These are phyloP conservation scores for Sapria himalayana DNA, from an alignment of 345 rosid genomes.

Conservation along the genomic window DNA sequence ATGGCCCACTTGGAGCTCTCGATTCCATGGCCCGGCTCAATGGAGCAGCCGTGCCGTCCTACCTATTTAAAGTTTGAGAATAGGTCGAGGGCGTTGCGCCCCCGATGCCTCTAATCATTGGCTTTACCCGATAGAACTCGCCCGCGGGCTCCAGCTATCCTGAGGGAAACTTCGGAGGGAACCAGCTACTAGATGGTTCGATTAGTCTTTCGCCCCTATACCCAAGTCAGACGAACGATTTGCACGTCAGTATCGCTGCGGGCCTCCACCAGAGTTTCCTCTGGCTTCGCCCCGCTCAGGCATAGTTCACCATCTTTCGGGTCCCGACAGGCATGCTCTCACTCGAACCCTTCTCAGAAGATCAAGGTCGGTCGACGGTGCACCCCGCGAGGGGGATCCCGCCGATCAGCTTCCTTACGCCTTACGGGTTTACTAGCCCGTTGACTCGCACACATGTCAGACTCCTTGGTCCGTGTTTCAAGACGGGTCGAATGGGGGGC, in stretches of 20 bases:
- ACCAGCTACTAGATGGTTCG: conserved; percentile 38
- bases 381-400: too few relatives aligned
- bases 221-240: conserved; percentile 34
- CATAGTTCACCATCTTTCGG: conserved; percentile 15
- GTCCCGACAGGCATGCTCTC: conserved; percentile 12
- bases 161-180: conserved; percentile 35
- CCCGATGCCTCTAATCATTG: conserved; percentile 2
- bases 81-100: conserved; percentile 7
- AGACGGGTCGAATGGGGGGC: too few relatives aligned
- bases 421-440: too few relatives aligned
- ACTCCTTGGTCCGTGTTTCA: too few relatives aligned
- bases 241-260: conserved; percentile 25
- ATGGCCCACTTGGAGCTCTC: conserved; percentile 7
- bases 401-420: too few relatives aligned
- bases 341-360: conserved; percentile 11
- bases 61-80: conserved; percentile 6
- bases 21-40: conserved; percentile 5
- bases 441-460: too few relatives aligned
- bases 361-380: conserved; percentile 14
- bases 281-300: conserved; percentile 14
- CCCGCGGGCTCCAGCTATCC: conserved; percentile 19
- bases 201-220: conserved; percentile 52
- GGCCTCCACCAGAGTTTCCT: conserved; percentile 18
- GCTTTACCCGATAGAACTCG: conserved; percentile 11
- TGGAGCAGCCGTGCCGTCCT: conserved; percentile 6